Conservation (phyloP, 495 filamentous ascomycete species). For the Talaromyces stipitatus region DNA sequence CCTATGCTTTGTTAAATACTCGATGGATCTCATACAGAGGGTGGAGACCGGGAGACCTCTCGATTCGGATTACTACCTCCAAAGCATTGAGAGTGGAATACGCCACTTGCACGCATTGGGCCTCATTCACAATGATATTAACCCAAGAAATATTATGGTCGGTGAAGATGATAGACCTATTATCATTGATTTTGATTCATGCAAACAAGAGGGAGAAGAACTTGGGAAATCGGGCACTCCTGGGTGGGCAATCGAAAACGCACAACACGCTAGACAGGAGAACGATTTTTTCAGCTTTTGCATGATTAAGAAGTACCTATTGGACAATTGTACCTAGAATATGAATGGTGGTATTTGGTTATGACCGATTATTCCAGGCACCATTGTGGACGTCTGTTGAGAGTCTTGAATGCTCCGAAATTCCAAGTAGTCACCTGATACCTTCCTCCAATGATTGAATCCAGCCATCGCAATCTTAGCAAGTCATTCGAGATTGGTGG, state of each 20-base stretch:
- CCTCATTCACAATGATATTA: constrained; percentile 32
- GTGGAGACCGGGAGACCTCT: constrained; percentile 14
- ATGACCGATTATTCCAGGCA: no score
- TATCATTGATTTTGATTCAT: constrained; percentile 37
- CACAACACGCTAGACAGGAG: not conserved
- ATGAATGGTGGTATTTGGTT: not conserved
- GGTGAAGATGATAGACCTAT: constrained; percentile 21
- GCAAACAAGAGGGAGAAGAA: constrained; percentile 14
- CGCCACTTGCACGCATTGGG: constrained; percentile 29
- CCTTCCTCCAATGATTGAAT: no score
- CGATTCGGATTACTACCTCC: constrained; percentile 14
- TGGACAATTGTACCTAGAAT: not conserved
- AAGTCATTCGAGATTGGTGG: no score
- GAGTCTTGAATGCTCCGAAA: no score
- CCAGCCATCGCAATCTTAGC: no score
- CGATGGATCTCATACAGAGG: constrained; percentile 22
- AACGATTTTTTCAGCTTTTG: not conserved
- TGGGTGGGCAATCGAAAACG: constrained; percentile 4
- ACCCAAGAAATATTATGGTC: constrained; percentile 31
- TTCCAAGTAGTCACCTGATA: no score
- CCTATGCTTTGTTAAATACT: constrained; percentile 30
- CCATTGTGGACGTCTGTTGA: no score
- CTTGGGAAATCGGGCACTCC: constrained; percentile 2
- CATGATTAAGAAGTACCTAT: not conserved
- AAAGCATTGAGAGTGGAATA: constrained; percentile 24